Conservation (phyloP, 2,329 filamentous ascomycete genomes). For the Plectosphaerella plurivora region DNA sequence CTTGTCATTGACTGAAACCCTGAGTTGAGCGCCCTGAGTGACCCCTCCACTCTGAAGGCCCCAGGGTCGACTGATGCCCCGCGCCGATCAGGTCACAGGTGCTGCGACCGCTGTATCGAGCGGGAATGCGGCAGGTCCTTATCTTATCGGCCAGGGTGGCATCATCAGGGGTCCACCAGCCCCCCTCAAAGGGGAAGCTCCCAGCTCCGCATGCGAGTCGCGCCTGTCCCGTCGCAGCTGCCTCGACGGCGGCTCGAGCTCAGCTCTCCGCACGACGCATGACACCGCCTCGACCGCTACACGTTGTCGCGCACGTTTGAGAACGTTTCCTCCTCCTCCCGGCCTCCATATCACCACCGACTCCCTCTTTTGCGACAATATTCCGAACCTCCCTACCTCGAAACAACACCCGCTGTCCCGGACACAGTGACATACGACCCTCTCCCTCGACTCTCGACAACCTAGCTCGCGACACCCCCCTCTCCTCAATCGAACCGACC, state of each 20-base stretch:
- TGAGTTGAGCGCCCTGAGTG: no score
- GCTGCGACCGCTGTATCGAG: no score
- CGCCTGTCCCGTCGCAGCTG: background rate
- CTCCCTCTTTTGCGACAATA: background rate
- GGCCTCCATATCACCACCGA: background rate
- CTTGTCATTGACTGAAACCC: no score
- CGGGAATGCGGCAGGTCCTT: background rate
- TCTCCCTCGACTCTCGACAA: background rate
- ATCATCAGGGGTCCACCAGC: background rate
- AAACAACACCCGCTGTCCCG: background rate
- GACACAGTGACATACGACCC: background rate
- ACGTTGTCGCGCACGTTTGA: conserved; percentile 33
- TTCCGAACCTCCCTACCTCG: no score
- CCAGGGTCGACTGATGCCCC: background rate
- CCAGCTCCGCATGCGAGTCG: background rate
- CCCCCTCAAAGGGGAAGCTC: conserved; percentile 1
- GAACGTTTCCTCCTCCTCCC: conserved; percentile 24
- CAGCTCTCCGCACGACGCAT: no score
- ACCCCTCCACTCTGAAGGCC: no score
- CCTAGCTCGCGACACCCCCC: background rate
- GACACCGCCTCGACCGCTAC: conserved; percentile 1
- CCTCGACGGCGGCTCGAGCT: background rate
- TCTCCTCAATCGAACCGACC: background rate
- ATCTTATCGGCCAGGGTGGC: no score
- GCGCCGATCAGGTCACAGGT: background rate